phyloP scores from a whole-genome alignment of 2,329 filamentous ascomycete genomes.

The Venturia aucupariae region DNA sequence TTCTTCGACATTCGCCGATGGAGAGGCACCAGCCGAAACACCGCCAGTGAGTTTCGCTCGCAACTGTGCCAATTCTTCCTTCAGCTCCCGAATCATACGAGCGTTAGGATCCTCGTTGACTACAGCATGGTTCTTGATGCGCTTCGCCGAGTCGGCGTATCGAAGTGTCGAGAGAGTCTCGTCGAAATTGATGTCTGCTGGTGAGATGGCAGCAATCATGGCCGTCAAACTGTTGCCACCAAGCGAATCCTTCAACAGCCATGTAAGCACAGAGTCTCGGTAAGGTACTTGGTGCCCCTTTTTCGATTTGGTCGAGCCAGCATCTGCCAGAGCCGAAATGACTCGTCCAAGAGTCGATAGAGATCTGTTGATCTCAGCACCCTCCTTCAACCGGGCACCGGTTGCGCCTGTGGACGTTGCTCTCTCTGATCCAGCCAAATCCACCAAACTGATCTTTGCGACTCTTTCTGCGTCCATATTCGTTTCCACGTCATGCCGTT shows the following conservation, averaged over 20 bases:
- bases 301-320: slow-evolving; percentile 73
- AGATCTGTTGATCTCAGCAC: slow-evolving; percentile 96
- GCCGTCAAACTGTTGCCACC: slow-evolving; percentile 99
- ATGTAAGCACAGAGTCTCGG: slow-evolving; percentile 91
- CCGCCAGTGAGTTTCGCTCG: slow-evolving; percentile 64
- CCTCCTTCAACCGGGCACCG: slow-evolving; percentile 88
- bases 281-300: slow-evolving; percentile 81
- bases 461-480: slow-evolving; percentile 98
- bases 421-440: slow-evolving; percentile 94
- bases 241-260: slow-evolving; percentile 92
- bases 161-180: slow-evolving; percentile 91
- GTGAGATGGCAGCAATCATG: slow-evolving; percentile 98
- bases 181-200: slow-evolving; percentile 97
- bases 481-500: slow-evolving; percentile 80
- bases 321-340: slow-evolving; percentile 87
- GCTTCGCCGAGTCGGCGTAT: slow-evolving; percentile 95
- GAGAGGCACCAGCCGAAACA: slow-evolving; percentile 33
- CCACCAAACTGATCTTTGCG: slow-evolving; percentile 94
- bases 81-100: slow-evolving; percentile 95
- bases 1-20: slow-evolving; percentile 56
- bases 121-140: slow-evolving; percentile 99
- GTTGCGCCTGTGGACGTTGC: slow-evolving; percentile 96
- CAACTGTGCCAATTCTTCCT: slow-evolving; percentile 82
- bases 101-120: slow-evolving; percentile 99
- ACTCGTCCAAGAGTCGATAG: slow-evolving; percentile 94